Evolutionary conservation across 768 basidiomycete genomes (phyloP), one percentile per base, ranked within the genome.

Genomic region (Artomyces pyxidatus): DNA sequence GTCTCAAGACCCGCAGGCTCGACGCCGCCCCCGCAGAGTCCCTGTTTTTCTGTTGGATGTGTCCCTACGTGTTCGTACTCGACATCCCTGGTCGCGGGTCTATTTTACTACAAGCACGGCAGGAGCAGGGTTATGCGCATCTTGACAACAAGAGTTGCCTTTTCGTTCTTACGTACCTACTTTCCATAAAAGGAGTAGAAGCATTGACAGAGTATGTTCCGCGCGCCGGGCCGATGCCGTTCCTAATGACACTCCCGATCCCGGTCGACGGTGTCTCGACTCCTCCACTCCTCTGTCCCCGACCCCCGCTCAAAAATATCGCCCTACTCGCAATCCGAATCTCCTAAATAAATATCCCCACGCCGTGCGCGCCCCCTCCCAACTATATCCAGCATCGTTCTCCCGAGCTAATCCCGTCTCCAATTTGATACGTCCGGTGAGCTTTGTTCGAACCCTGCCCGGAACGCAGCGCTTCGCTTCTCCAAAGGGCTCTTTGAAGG

Each of bases 151-250:
- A 16, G 12, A 44, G 25, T 29, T 21, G 27, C 32, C 35, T 26
- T 46, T 38, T 46, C 45, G 16, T 46, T 21, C 19, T 46, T 46
- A 46, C 45, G 45, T 46, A 46, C 45, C 30, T 46, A 37, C 17
- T 46, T 46, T 37, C 45, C 45, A 7, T 11, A 29, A 46, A 25
- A 23, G 45, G 45, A 26, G 32, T 22, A 44, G 43, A 35, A 35
- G 32, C 32, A 14, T 17, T 35, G 32, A 35, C 32, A 35, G 12
- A 12, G 14, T 35, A 17, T 27, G 43, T 44, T 44, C 43, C 23
- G 43, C 43, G 43, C 23, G 43, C 43, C 43, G 43, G 27, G 43
- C 27, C 25, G 23, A 23, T 17, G 40, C 17, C 43, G n/a, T n/a
- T 28, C n/a, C 28, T 27, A 23, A 27, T n/a, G 17, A 44, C 27